Percentiles rank a stretch among this genome's conserved stretches.
Evolutionary conservation across 257 asterid species (phyloP).

Genomic region (Craterostigma plantagineum): DNA sequence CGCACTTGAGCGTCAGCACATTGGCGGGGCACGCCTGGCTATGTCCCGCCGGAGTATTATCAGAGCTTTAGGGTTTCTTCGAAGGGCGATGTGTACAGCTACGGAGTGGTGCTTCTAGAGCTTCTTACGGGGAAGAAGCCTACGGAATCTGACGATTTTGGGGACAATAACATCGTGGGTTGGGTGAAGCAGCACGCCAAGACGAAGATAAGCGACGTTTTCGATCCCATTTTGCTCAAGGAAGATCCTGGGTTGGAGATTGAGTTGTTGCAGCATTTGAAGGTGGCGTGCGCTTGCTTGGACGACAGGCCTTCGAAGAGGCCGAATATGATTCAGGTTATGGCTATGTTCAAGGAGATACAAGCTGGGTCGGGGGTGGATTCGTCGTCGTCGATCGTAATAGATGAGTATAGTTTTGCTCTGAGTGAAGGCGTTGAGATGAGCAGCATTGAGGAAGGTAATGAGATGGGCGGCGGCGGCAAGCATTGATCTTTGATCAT

Average conservation of each 20-base stretch:
- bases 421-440: too few relatives aligned
- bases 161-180: slow-evolving; percentile 85
- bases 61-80: slow-evolving; percentile 81
- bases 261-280: slow-evolving; percentile 60
- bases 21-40: slow-evolving; percentile 93
- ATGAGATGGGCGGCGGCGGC: too few relatives aligned
- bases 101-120: slow-evolving; percentile 82
- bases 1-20: slow-evolving; percentile 85
- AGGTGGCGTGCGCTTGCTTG: slow-evolving; percentile 59
- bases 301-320: slow-evolving; percentile 79
- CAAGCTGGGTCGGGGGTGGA: slow-evolving; percentile 63
- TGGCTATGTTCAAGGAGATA: slow-evolving; percentile 76
- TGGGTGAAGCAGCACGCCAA: slow-evolving; percentile 76
- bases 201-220: slow-evolving; percentile 46
- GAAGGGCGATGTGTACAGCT: slow-evolving; percentile 86
- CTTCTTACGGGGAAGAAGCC: slow-evolving; percentile 74
- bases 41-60: slow-evolving; percentile 92
- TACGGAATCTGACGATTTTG: slow-evolving; percentile 77
- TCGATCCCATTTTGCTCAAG: slow-evolving; percentile 39
- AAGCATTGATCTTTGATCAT: too few relatives aligned
- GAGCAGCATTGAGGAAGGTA: too few relatives aligned
- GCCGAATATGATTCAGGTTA: slow-evolving; percentile 73
- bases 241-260: slow-evolving; percentile 65
- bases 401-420: too few relatives aligned
- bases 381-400: slow-evolving; percentile 18